Conservation (phyloP, 1,139 yeast species). For the Suhomyces wounanorum region DNA sequence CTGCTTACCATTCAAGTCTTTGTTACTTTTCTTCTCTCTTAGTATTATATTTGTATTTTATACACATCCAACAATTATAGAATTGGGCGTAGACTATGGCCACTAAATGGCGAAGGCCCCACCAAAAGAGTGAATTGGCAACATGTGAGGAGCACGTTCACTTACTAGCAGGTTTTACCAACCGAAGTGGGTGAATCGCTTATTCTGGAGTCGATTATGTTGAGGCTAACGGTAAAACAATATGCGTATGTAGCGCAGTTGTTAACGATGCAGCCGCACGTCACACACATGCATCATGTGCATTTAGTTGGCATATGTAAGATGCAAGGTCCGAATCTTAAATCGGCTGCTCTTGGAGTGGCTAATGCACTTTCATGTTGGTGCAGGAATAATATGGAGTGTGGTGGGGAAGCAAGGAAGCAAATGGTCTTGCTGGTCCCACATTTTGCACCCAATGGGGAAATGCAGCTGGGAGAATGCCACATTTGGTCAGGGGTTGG, state of each 20-base stretch:
- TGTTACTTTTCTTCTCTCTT: constrained; percentile 13
- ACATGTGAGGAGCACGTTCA: not conserved
- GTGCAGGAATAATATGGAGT: not conserved
- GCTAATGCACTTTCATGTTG: not conserved
- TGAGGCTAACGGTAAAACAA: not conserved
- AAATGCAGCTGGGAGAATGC: not conserved
- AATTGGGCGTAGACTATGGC: not conserved
- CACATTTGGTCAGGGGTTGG: too few relatives aligned
- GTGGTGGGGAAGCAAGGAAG: not conserved
- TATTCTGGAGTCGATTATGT: not conserved
- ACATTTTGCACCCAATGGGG: not conserved
- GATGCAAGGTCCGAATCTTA: constrained; percentile 4
- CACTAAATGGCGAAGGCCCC: not conserved
- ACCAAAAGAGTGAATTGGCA: too few relatives aligned
- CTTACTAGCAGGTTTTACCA: not conserved
- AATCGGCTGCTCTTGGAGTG: not conserved
- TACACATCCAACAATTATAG: constrained; percentile 1
- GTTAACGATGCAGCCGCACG: constrained; percentile 7
- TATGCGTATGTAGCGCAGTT: not conserved
- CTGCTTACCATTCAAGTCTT: constrained; percentile 2
- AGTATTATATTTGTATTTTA: constrained; percentile 13
- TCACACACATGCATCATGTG: constrained; percentile 7
- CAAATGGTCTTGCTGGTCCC: not conserved
- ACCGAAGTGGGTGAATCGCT: not conserved
- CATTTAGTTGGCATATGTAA: constrained; percentile 1